Conservation (phyloP, 1,139 yeast genomes). For the Debaryomycetaceae sp. region DNA sequence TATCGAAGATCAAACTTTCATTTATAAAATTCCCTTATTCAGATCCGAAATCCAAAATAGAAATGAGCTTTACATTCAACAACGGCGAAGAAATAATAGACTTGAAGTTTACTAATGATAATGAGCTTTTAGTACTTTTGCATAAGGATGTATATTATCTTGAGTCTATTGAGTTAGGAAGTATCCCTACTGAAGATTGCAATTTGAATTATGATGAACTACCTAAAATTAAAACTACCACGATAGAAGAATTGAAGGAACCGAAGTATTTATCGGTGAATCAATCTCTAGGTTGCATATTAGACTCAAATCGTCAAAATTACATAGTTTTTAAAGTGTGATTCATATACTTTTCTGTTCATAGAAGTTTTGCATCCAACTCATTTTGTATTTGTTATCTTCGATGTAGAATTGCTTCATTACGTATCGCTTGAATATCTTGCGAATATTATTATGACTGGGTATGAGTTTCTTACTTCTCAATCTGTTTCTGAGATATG, state of each 20-base stretch:
- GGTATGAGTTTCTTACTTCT: slow-evolving; percentile 31
- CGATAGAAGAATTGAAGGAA: slow-evolving; percentile 2
- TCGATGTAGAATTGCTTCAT: slow-evolving; percentile 30
- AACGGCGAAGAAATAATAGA: slow-evolving; percentile 4
- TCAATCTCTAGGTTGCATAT: slow-evolving; percentile 32
- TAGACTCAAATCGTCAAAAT: slow-evolving; percentile 36
- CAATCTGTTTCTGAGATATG: slow-evolving; percentile 14
- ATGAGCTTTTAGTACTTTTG: slow-evolving; percentile 11
- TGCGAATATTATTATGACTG: slow-evolving; percentile 27
- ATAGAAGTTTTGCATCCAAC: slow-evolving; percentile 26
- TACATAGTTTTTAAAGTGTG: slow-evolving; percentile 31
- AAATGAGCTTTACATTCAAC: slow-evolving; percentile 1
- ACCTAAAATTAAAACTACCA: slow-evolving; percentile 2
- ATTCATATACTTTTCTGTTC: slow-evolving; percentile 8
- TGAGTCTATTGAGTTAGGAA: slow-evolving; percentile 9
- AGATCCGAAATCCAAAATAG: slow-evolving; percentile 1
- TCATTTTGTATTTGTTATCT: slow-evolving; percentile 15
- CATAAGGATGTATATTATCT: slow-evolving; percentile 5
- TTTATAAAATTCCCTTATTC: slow-evolving; percentile 4
- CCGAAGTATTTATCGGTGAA: slow-evolving; percentile 28
- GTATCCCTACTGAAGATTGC: slow-evolving; percentile 4
- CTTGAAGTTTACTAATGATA: slow-evolving; percentile 13
- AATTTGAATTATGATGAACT: slow-evolving; percentile 7
- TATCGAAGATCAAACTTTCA: slow-evolving; percentile 3
- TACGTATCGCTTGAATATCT: slow-evolving; percentile 27